phyloP scores from a whole-genome alignment of 352 stramenopile genomes.

The Pythium biforme region DNA sequence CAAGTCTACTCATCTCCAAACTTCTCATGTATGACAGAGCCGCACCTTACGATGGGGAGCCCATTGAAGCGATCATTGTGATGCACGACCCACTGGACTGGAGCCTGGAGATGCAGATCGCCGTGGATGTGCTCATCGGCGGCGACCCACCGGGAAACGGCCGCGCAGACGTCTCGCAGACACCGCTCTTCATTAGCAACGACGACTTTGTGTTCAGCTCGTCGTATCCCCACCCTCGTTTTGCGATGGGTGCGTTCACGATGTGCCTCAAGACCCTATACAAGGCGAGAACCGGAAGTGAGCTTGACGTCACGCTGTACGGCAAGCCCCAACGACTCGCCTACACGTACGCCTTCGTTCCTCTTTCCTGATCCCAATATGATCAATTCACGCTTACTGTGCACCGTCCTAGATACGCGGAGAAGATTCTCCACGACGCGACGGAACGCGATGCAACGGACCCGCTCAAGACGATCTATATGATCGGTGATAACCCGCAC shows the following conservation, averaged over 20 bases:
- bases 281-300: conserved; percentile 53
- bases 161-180: conserved; percentile 43
- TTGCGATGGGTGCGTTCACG: conserved; percentile 81
- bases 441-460: conserved; percentile 29
- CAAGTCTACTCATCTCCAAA: not conserved
- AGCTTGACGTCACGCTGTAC: conserved; percentile 67
- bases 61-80: conserved; percentile 81
- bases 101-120: conserved; percentile 83
- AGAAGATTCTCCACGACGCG: conserved; percentile 56
- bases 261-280: conserved; percentile 66
- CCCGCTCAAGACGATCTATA: conserved; percentile 63
- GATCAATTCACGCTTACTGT: too few relatives aligned
- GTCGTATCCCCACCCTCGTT: conserved; percentile 68
- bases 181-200: conserved; percentile 81
- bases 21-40: conserved; percentile 6
- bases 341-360: conserved; percentile 55
- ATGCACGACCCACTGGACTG: conserved; percentile 90
- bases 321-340: conserved; percentile 79
- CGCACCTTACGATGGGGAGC: conserved; percentile 55
- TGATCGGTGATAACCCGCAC: conserved; percentile 85
- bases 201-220: conserved; percentile 87
- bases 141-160: conserved; percentile 65
- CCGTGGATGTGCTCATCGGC: conserved; percentile 80
- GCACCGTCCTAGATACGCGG: not conserved
- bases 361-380: not conserved